Evolutionary conservation across 2,329 filamentous ascomycete genomes (phyloP).

Genomic region (Gnomoniopsis smithogilvyi): DNA sequence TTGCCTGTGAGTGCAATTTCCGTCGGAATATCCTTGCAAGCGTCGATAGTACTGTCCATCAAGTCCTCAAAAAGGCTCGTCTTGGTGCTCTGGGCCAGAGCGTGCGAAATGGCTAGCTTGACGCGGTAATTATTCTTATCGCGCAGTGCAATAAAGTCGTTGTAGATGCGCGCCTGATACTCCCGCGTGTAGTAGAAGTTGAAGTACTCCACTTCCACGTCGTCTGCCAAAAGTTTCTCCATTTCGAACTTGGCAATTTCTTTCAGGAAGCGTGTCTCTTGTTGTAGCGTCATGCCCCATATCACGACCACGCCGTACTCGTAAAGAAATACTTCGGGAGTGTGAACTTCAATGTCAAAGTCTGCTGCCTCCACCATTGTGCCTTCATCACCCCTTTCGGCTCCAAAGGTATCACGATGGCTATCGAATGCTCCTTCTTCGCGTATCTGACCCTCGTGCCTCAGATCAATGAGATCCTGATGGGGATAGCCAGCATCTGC

Average conservation of each 20-base stretch:
- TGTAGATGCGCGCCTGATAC: slow-evolving; percentile 98
- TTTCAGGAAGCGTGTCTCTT: slow-evolving; percentile 88
- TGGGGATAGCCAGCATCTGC: slow-evolving; percentile 41
- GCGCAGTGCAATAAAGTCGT: slow-evolving; percentile 93
- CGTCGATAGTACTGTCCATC: slow-evolving; percentile 88
- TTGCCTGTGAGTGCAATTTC: slow-evolving; percentile 92
- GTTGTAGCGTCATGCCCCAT: slow-evolving; percentile 92
- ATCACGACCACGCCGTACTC: slow-evolving; percentile 97
- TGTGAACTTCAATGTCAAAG: slow-evolving; percentile 85
- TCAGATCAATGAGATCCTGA: slow-evolving; percentile 64
- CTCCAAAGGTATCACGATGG: slow-evolving; percentile 27
- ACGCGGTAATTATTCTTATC: slow-evolving; percentile 98
- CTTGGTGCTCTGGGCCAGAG: slow-evolving; percentile 93
- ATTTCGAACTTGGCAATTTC: slow-evolving; percentile 93
- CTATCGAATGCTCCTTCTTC: slow-evolving; percentile 27
- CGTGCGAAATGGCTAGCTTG: slow-evolving; percentile 94
- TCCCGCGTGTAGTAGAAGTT: slow-evolving; percentile 99
- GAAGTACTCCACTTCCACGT: slow-evolving; percentile 94
- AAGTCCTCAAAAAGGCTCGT: slow-evolving; percentile 96
- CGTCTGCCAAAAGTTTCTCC: slow-evolving; percentile 83
- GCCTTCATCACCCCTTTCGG: slow-evolving; percentile 27
- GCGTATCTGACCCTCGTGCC: slow-evolving; percentile 33
- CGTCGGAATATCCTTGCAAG: slow-evolving; percentile 87
- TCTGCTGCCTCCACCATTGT: slow-evolving; percentile 50
- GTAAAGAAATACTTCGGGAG: slow-evolving; percentile 92